Percentiles rank a stretch among this genome's conserved stretches.
Conservation (phyloP, 2,329 filamentous ascomycete species). For the Exophiala xenobiotica region DNA sequence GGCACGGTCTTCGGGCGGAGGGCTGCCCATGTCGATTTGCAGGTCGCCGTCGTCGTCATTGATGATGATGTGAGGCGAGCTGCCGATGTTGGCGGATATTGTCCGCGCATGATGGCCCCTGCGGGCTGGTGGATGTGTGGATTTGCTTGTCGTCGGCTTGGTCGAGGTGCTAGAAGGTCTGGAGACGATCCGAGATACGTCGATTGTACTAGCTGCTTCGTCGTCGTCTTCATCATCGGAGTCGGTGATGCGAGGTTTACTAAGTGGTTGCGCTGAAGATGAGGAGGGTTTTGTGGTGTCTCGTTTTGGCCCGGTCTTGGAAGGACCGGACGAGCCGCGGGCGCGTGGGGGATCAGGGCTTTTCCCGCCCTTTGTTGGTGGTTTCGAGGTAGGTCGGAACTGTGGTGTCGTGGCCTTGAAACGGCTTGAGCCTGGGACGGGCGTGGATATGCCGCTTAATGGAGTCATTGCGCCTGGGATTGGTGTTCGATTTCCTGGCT, state of each 20-base stretch:
- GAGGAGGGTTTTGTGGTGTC: conserved; percentile 12
- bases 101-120: conserved; percentile 17
- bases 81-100: conserved; percentile 22
- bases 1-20: conserved; percentile 38
- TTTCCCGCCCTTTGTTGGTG: conserved; percentile 8
- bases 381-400: conserved; percentile 35
- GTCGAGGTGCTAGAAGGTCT: not conserved
- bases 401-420: conserved; percentile 35
- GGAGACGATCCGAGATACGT: not conserved
- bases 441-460: conserved; percentile 39
- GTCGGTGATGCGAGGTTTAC: conserved; percentile 24
- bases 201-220: not conserved
- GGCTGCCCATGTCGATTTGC: conserved; percentile 51
- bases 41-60: conserved; percentile 41
- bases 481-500: conserved; percentile 23
- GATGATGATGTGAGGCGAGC: conserved; percentile 43
- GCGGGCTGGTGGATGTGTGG: not conserved
- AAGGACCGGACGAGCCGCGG: not conserved
- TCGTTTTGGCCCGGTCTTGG: conserved; percentile 11
- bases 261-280: conserved; percentile 11
- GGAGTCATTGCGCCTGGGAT: conserved; percentile 31
- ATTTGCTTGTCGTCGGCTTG: not conserved
- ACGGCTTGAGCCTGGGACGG: conserved; percentile 33
- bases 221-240: conserved; percentile 23
- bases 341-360: conserved; percentile 3